phyloP scores from a whole-genome alignment of 2,329 filamentous ascomycete genomes.

The Immersiporthe knoxdaviesiana region DNA sequence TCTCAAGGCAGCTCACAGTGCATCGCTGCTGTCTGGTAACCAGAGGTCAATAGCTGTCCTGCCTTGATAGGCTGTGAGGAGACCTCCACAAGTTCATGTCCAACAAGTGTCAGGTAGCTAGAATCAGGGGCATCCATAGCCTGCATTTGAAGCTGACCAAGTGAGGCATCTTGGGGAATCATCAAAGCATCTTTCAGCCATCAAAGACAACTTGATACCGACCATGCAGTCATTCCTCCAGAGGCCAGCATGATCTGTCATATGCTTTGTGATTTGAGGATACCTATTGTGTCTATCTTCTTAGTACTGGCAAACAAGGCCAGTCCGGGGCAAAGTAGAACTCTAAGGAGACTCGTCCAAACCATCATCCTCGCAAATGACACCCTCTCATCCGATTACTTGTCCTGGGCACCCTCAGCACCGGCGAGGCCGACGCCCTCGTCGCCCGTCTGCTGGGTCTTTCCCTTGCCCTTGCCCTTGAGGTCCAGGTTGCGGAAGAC shows the following conservation, averaged over 20 bases:
- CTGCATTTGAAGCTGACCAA: background rate
- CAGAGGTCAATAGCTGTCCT: background rate
- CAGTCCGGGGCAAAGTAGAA: background rate
- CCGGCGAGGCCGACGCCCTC: background rate
- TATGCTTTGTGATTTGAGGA: background rate
- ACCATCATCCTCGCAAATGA: background rate
- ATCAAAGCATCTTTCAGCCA: background rate
- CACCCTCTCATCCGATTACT: background rate
- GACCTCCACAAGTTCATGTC: background rate
- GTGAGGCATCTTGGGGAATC: background rate
- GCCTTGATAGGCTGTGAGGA: background rate
- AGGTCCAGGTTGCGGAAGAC: constrained; percentile 17
- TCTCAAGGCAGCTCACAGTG: background rate
- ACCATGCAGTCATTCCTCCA: background rate
- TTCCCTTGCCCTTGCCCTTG: constrained; percentile 4
- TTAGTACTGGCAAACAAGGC: background rate
- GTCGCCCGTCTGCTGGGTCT: background rate
- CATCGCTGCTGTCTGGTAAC: background rate
- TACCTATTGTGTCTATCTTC: background rate
- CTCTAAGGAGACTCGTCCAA: background rate
- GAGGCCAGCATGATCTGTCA: background rate
- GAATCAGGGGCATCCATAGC: background rate
- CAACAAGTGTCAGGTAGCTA: background rate
- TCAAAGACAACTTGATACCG: background rate
- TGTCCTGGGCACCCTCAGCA: background rate